Percentiles rank a stretch among this genome's conserved stretches.
Conservation (phyloP, 1,284 basidiomycete genomes). For the Trametes versicolor region DNA sequence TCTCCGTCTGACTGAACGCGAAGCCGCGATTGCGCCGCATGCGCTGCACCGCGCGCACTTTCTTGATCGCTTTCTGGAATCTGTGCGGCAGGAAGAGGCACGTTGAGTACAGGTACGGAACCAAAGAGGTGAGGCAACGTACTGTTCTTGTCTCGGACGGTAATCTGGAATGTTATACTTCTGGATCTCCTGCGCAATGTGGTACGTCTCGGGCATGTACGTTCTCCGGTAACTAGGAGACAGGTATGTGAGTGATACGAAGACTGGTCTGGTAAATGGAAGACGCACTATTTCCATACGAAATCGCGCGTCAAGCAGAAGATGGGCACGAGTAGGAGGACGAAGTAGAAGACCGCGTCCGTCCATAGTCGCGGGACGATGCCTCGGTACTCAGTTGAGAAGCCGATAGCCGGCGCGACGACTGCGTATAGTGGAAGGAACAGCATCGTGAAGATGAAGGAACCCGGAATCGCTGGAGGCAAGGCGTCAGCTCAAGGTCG, state of each 20-base stretch:
- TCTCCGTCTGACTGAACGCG: constrained; percentile 96
- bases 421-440: constrained; percentile 93
- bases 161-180: constrained; percentile 99
- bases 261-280: background rate
- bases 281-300: constrained; percentile 91
- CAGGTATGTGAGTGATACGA: constrained; percentile 5
- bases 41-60: constrained; percentile 94
- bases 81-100: constrained; percentile 47
- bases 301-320: constrained; percentile 93
- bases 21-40: constrained; percentile 95
- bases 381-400: constrained; percentile 90
- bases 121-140: constrained; percentile 45
- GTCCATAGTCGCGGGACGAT: constrained; percentile 92
- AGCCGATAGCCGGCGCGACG: constrained; percentile 87
- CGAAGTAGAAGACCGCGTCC: constrained; percentile 90
- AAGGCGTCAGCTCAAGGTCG: constrained; percentile 25
- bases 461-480: constrained; percentile 88
- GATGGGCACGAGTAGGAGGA: constrained; percentile 88
- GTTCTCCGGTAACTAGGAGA: constrained; percentile 85
- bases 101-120: background rate
- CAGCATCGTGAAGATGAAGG: constrained; percentile 94
- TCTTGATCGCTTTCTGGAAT: constrained; percentile 98
- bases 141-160: constrained; percentile 96
- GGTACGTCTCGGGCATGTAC: constrained; percentile 91
- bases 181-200: constrained; percentile 96